A percentile compares a stretch with the other conserved stretches of the same genome.
phyloP scores from a whole-genome alignment of 2,329 filamentous ascomycete genomes.

The Tolypocladium endophyticum region DNA sequence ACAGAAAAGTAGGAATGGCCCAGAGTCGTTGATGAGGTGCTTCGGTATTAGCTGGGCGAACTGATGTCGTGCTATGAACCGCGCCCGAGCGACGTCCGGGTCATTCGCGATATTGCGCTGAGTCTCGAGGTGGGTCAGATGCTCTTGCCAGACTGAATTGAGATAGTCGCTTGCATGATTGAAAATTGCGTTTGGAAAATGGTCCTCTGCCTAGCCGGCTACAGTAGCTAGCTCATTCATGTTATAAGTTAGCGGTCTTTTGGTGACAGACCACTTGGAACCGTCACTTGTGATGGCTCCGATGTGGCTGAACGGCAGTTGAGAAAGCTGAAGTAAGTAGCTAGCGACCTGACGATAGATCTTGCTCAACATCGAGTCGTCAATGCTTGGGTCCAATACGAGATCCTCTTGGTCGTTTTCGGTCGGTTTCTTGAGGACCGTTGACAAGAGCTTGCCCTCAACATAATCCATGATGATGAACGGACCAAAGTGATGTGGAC shows the following conservation, averaged over 20 bases:
- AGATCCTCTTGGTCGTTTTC: constrained; percentile 10
- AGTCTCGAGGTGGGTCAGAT: constrained; percentile 14
- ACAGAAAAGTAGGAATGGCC: constrained; percentile 26
- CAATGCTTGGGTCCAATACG: neutral
- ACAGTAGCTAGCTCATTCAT: constrained; percentile 26
- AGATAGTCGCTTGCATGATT: constrained; percentile 19
- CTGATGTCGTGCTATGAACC: constrained; percentile 21
- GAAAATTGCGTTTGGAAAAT: constrained; percentile 19
- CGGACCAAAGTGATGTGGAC: constrained; percentile 18
- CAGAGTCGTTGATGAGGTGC: constrained; percentile 12
- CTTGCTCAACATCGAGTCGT: neutral
- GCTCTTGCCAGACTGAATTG: constrained; percentile 12
- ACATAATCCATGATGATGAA: constrained; percentile 23
- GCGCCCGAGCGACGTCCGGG: constrained; percentile 13
- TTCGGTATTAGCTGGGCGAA: constrained; percentile 10
- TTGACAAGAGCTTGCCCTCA: constrained; percentile 12
- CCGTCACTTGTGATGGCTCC: neutral
- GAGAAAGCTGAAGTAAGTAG: neutral
- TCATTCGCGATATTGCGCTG: constrained; percentile 21
- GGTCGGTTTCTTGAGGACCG: constrained; percentile 14
- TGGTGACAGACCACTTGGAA: neutral
- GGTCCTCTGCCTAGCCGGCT: constrained; percentile 16
- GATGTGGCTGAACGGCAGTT: neutral
- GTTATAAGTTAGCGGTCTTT: constrained; percentile 6
- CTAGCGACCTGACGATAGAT: neutral